These are phyloP conservation scores for Jaltomata sinuosa DNA, from an alignment of 257 asterid species.

Conservation along the genomic window DNA sequence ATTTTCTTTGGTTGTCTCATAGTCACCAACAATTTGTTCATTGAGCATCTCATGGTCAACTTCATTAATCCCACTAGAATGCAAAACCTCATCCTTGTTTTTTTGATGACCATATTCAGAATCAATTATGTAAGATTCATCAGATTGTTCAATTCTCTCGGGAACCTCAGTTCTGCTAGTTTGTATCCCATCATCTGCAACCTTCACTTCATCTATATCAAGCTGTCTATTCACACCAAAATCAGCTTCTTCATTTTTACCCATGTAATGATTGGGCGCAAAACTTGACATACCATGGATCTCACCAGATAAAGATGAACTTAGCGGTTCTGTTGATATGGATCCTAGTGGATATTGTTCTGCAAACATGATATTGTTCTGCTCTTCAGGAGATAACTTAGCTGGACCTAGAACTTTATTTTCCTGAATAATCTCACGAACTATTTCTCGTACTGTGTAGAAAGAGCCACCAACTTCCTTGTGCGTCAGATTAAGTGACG, in stretches of 20 bases:
- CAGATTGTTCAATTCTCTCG: slow-evolving; percentile 13
- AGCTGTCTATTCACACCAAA: slow-evolving; percentile 7
- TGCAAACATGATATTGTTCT: slow-evolving; percentile 23
- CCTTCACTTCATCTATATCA: slow-evolving; percentile 6
- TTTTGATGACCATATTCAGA: slow-evolving; percentile 7
- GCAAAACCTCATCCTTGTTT: slow-evolving; percentile 13
- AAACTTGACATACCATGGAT: slow-evolving; percentile 4
- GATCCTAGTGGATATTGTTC: slow-evolving; percentile 62
- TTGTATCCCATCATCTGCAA: neutral
- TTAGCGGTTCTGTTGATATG: slow-evolving; percentile 48
- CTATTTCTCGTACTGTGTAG: slow-evolving; percentile 80
- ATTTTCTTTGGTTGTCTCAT: slow-evolving; percentile 8
- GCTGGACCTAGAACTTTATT: slow-evolving; percentile 83
- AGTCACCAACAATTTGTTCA: slow-evolving; percentile 20
- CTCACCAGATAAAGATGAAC: slow-evolving; percentile 22
- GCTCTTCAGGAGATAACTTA: slow-evolving; percentile 32
- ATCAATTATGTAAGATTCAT: slow-evolving; percentile 9
- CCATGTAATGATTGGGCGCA: slow-evolving; percentile 9
- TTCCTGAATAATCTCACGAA: slow-evolving; percentile 86
- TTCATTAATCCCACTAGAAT: neutral
- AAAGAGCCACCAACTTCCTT: slow-evolving; percentile 95
- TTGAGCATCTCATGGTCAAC: slow-evolving; percentile 4
- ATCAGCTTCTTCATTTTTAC: slow-evolving; percentile 19
- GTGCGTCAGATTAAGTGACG: slow-evolving; percentile 81
- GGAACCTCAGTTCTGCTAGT: neutral